These are phyloP conservation scores for Fusarium buharicum DNA, from an alignment of 2,329 filamentous ascomycete genomes.

Conservation along the genomic window DNA sequence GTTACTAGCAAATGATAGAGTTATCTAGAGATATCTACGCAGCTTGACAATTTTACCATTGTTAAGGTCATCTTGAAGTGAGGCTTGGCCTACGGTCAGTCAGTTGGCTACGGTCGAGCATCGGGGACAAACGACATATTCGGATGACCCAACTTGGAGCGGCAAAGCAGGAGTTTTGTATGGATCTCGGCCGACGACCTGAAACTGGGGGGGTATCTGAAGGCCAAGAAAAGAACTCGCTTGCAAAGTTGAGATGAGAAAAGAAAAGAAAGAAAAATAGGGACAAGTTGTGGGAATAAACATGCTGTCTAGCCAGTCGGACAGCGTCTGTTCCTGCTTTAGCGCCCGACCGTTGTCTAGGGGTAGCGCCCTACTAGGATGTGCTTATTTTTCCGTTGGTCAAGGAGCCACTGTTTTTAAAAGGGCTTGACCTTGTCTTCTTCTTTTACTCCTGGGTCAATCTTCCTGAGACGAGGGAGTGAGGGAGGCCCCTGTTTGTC, in stretches of 20 bases:
- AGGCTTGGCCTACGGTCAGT: neutral
- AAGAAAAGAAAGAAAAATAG: constrained; percentile 16
- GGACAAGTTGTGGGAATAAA: neutral
- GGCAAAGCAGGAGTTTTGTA: neutral
- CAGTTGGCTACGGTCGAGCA: constrained; percentile 1
- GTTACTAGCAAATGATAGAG: no score
- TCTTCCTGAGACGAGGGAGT: constrained; percentile 11
- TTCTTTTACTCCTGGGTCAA: constrained; percentile 1
- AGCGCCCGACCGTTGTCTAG: constrained; percentile 15
- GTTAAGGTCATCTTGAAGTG: neutral
- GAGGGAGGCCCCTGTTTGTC: neutral
- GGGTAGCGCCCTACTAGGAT: neutral
- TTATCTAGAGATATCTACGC: no score
- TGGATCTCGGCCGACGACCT: constrained; percentile 35
- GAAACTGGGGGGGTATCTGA: constrained; percentile 30
- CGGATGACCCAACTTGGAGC: neutral
- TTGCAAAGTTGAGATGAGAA: no score
- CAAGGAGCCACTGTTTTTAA: neutral
- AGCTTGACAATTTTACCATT: constrained; percentile 2
- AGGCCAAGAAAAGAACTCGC: neutral
- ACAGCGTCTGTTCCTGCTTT: constrained; percentile 36
- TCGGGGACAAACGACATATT: neutral
- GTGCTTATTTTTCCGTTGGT: constrained; percentile 33
- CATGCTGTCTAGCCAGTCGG: constrained; percentile 3
- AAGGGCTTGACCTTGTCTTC: neutral